These are phyloP conservation scores for Pseudocercospora fijiensis DNA, from an alignment of 2,329 filamentous ascomycete genomes.

Conservation along the genomic window DNA sequence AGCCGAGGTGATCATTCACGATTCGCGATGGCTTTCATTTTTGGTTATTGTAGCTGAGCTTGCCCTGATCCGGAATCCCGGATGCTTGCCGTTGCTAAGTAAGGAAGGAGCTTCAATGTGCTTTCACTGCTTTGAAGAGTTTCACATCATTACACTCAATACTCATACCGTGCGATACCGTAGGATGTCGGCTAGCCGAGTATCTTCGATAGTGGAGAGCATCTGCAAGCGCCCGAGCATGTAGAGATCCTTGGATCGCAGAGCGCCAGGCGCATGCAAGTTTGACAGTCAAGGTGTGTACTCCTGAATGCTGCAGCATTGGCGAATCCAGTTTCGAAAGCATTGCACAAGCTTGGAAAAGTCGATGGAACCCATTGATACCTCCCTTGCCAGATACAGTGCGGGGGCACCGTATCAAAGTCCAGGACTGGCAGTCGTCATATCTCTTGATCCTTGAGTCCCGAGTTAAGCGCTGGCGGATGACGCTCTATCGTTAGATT, in stretches of 20 bases:
- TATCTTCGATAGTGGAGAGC: not conserved
- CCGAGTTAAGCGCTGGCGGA: slow-evolving; percentile 3
- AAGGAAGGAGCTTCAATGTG: not conserved
- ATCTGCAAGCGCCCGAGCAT: not conserved
- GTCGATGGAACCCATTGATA: not conserved
- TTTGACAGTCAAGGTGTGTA: not conserved
- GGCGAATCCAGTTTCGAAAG: not conserved
- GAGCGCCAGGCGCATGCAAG: not conserved
- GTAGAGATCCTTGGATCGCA: not conserved
- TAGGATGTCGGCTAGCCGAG: not conserved
- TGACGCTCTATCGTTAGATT: not conserved
- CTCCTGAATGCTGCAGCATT: not conserved
- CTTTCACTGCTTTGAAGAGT: not conserved
- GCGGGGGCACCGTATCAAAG: not conserved
- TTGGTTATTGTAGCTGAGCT: not conserved
- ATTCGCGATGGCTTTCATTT: not conserved
- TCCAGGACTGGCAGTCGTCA: slow-evolving; percentile 1
- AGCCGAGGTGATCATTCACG: not conserved
- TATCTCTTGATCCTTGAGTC: not conserved
- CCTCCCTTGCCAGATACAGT: not conserved
- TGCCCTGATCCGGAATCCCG: not conserved
- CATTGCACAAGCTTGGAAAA: not conserved
- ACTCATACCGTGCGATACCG: slow-evolving; percentile 1
- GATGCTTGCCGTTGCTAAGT: not conserved
- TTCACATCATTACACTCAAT: not conserved